Evolutionary conservation across 2,329 filamentous ascomycete species (phyloP), one percentile per base, ranked within the genome.

Genomic region (Mycocentrospora acerina): DNA sequence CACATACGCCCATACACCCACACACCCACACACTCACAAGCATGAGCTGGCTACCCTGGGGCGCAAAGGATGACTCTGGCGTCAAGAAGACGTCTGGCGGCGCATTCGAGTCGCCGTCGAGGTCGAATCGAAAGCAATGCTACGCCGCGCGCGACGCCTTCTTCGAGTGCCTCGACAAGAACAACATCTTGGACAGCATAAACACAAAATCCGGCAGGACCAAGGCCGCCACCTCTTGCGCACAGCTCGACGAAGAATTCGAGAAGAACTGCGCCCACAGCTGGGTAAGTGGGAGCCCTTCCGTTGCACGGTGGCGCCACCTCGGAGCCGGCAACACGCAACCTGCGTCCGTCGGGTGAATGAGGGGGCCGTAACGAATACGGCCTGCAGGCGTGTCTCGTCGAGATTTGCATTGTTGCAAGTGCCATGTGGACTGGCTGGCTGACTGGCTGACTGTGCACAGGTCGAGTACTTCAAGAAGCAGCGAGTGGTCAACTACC

Each of bases 391-490:
- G n/a, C n/a, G n/a, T n/a, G n/a, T n/a, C n/a, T n/a, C n/a, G n/a
- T n/a, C n/a, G n/a, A n/a, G n/a, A n/a, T n/a, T n/a, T n/a, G n/a
- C n/a, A n/a, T n/a, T n/a, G n/a, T n/a, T n/a, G n/a, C n/a, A n/a
- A n/a, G n/a, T n/a, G n/a, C n/a, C n/a, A 29, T 24, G 25, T 13
- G 22, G 8, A 39, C n/a, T n/a, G 19, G 19, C 5, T 22, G 9
- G 19, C 9, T 6, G 5, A 22, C 16, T 34, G n/a, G 44, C 53
- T 52, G 28, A 53, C 32, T 34, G 18, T 12, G 13, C 36, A 31
- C 56, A 93, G 88, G 87, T 96, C 45, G 89, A 90, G 71, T 97
- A 98, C 70, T 98, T 98, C 72, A 96, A 97, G 76, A 90, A 96
- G 70, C 86, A 90, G 72, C 79, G 93, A 59, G 88, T 97, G 24